Evolutionary conservation across 306 rosid genomes (phyloP).

Genomic region (Oxytropis ochrocephala): DNA sequence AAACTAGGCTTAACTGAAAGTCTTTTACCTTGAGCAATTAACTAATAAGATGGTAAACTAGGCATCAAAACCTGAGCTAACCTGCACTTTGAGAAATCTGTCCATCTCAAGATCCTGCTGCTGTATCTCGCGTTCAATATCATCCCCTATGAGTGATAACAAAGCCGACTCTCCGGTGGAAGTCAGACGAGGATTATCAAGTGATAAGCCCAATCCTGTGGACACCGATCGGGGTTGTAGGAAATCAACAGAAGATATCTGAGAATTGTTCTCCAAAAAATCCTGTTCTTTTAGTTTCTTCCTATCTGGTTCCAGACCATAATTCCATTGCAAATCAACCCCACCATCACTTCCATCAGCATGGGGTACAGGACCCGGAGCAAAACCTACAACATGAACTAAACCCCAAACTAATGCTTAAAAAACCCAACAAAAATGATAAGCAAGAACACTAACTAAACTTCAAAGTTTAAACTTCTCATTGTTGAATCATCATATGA

Average conservation of each 20-base stretch:
- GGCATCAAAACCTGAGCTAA: constrained; percentile 7
- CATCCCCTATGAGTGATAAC: constrained; percentile 72
- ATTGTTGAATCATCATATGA: not conserved
- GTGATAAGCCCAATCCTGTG: constrained; percentile 88
- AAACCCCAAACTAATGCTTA: not conserved
- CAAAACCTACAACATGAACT: constrained; percentile 90
- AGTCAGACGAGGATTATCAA: constrained; percentile 66
- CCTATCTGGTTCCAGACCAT: constrained; percentile 57
- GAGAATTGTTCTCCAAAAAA: constrained; percentile 84
- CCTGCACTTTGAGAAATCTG: constrained; percentile 84
- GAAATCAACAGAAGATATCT: constrained; percentile 80
- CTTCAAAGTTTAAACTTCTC: not conserved
- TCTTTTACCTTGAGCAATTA: not conserved
- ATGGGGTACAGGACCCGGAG: constrained; percentile 55
- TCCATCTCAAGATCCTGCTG: constrained; percentile 70
- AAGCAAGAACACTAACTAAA: not conserved
- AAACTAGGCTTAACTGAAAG: not conserved
- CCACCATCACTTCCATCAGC: constrained; percentile 65
- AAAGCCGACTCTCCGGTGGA: constrained; percentile 82
- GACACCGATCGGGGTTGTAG: constrained; percentile 71
- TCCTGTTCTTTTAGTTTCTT: constrained; percentile 80
- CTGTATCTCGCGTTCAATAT: constrained; percentile 58
- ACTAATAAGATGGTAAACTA: constrained; percentile 8
- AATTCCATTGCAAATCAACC: constrained; percentile 65
- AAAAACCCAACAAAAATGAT: not conserved